phyloP scores from a whole-genome alignment of 2,329 filamentous ascomycete species.

The Lachnellula willkommii region DNA sequence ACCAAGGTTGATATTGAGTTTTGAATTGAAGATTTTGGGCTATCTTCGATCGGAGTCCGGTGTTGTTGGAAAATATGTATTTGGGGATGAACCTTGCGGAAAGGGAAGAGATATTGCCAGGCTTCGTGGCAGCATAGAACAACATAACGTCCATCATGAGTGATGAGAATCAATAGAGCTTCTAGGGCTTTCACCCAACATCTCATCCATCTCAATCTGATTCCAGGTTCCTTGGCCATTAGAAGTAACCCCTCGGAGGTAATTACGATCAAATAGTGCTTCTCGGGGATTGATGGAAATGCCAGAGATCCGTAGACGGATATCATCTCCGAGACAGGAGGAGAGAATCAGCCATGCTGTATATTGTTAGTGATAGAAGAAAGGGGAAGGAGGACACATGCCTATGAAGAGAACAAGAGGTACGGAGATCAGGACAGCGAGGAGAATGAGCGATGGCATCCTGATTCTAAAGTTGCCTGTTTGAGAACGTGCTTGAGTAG shows the following conservation, averaged over 20 bases:
- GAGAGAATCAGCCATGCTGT: conserved; percentile 33
- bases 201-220: conserved; percentile 32
- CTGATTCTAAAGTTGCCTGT: not conserved
- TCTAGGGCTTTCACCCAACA: conserved; percentile 29
- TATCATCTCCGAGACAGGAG: conserved; percentile 31
- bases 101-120: too few species aligned
- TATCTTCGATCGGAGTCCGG: not conserved
- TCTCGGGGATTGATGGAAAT: conserved; percentile 24
- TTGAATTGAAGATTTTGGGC: conserved; percentile 10
- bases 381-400: conserved; percentile 14
- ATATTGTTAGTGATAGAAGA: conserved; percentile 33
- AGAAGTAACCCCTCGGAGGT: conserved; percentile 29
- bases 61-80: not conserved
- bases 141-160: conserved; percentile 3
- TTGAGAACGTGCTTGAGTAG: not conserved
- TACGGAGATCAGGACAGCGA: conserved; percentile 19
- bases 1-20: conserved; percentile 33
- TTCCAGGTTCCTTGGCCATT: conserved; percentile 32
- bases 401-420: conserved; percentile 27
- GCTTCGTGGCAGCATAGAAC: too few species aligned
- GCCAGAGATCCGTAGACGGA: conserved; percentile 23
- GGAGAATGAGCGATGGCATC: conserved; percentile 23
- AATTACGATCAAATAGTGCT: conserved; percentile 30
- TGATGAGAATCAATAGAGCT: conserved; percentile 21
- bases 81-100: not conserved